phyloP scores from a whole-genome alignment of 148 eudicot species.

The Pouteria glomerata region DNA sequence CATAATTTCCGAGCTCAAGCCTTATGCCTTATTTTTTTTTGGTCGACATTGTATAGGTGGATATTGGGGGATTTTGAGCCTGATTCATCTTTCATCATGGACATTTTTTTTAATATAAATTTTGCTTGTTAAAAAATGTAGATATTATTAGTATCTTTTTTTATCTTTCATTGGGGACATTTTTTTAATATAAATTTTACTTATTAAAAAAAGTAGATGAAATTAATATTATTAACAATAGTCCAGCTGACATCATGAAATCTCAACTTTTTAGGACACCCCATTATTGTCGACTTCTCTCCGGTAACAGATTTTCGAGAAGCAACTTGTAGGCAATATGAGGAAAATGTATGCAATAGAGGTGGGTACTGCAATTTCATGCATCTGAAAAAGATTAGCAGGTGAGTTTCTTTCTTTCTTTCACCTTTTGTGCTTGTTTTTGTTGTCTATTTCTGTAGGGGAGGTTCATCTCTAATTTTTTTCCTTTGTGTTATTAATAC shows the following conservation, averaged over 20 bases:
- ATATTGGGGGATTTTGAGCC: no score
- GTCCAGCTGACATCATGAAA: not conserved
- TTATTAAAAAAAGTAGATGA: not conserved
- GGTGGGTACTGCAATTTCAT: constrained; percentile 97
- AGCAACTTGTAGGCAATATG: constrained; percentile 94
- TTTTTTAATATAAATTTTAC: no score
- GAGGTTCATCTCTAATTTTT: no score
- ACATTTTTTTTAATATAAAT: no score
- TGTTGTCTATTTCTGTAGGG: not conserved
- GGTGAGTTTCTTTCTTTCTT: constrained; percentile 33
- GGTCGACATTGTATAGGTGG: no score
- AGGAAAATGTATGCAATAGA: constrained; percentile 83
- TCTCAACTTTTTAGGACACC: constrained; percentile 45
- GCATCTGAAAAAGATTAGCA: constrained; percentile 94
- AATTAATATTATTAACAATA: not conserved
- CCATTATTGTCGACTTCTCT: constrained; percentile 92
- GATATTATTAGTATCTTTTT: no score
- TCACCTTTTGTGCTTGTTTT: not conserved
- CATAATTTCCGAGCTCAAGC: no score
- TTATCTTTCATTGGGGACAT: no score
- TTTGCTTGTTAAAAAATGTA: no score
- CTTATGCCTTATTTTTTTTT: no score
- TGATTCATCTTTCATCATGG: no score
- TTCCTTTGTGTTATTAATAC: not conserved
- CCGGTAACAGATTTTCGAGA: constrained; percentile 97